Conservation (phyloP, 2,329 filamentous ascomycete species). For the Fusarium miscanthi region DNA sequence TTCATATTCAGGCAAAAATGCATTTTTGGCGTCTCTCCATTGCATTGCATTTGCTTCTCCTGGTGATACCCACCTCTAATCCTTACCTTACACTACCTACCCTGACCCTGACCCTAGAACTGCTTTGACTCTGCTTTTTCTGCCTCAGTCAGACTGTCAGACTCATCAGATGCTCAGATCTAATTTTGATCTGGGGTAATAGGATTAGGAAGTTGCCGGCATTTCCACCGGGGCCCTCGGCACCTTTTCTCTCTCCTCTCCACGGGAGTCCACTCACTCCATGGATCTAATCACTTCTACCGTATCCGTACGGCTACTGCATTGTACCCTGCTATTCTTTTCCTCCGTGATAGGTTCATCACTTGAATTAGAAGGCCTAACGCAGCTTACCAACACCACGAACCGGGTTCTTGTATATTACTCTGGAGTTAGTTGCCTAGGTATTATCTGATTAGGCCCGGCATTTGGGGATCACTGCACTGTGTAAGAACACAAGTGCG, state of each 20-base stretch:
- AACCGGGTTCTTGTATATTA: constrained; percentile 4
- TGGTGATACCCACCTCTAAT: constrained; percentile 24
- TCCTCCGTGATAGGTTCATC: constrained; percentile 1
- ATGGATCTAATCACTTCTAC: neutral
- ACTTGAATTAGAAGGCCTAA: neutral
- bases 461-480: constrained; percentile 16
- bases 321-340: constrained; percentile 2
- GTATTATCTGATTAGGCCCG: neutral
- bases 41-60: neutral
- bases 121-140: neutral
- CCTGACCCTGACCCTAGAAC: neutral
- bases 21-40: constrained; percentile 9
- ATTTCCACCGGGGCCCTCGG: constrained; percentile 14
- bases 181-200: constrained; percentile 19
- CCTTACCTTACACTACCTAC: neutral
- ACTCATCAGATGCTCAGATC: neutral
- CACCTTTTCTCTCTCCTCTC: neutral
- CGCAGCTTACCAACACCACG: constrained; percentile 1
- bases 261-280: neutral
- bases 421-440: neutral
- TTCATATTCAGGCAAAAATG: constrained; percentile 11
- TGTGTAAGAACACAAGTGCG: constrained; percentile 12
- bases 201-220: constrained; percentile 12
- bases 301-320: neutral
- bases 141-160: neutral